Evolutionary conservation across 2,329 filamentous ascomycete species (phyloP), one percentile per base, ranked within the genome.

Genomic region (Chaetomium sp.): DNA sequence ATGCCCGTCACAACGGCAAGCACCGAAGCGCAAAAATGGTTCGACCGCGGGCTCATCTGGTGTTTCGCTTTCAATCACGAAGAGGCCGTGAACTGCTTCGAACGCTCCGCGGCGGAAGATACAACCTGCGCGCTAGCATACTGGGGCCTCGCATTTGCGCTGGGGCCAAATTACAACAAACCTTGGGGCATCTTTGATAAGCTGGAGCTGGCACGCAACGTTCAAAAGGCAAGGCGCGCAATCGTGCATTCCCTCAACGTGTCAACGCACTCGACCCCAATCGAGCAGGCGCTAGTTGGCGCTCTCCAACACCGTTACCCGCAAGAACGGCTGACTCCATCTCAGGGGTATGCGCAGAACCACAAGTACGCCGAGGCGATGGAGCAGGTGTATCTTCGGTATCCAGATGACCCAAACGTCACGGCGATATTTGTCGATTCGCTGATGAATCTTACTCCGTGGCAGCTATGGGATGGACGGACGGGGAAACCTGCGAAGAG

Each of bases 111-210:
- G 36, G 67, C 68, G 1, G 66, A 73, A 47, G 86, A 89, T 58
- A 59, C 70, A 0, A 59, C 67, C 2, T 87, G 81, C 55, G 76
- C 79, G 35, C 82, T 88, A 74, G 84, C 82, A 3, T 79, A 86
- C 63, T 89, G 86, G 85, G 86, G 86, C 0, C 70, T 87, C 4
- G 84, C 88, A 0, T 91, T 87, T 66, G 76, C 84, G 1, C 71
- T 88, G 0, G 88, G 88, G 0, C 88, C 88, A 3, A 91, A 92
- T 65, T 85, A 84, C 68, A 81, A 91, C 72, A 89, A 91, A 65
- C 84, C 87, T 0, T 91, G 88, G 88, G 79, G 82, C 34, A 76
- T 82, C 32, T 89, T 91, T 61, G 85, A 87, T 53, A 70, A 76
- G 1, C 69, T 74, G 0, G 87, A 91, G 60, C 72, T 86, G 4